Conservation (phyloP, 148 eudicot genomes). For the Camellia japonica region DNA sequence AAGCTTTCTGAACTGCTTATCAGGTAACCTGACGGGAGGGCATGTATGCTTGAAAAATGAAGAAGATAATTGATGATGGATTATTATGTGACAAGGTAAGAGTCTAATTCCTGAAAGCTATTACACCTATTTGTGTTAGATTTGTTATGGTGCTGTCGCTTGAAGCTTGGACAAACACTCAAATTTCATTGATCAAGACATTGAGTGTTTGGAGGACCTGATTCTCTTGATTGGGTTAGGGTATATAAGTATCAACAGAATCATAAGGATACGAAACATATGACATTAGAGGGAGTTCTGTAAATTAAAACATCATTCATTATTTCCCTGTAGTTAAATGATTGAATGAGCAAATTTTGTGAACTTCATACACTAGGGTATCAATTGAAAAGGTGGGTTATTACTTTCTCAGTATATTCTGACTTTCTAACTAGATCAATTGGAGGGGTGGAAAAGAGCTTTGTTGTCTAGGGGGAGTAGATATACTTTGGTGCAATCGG, state of each 20-base stretch:
- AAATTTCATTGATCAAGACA: background rate
- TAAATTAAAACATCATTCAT: background rate
- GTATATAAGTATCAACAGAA: background rate
- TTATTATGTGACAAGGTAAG: conserved; percentile 4
- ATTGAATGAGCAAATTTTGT: conserved; percentile 5
- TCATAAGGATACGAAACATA: background rate
- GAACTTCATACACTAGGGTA: background rate
- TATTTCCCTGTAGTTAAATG: background rate
- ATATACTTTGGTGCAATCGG: no score
- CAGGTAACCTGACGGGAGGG: conserved; percentile 1
- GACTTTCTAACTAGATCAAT: background rate
- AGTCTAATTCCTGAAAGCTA: background rate
- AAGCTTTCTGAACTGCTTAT: background rate
- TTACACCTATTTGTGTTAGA: background rate
- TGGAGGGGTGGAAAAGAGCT: no score
- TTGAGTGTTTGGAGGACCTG: background rate
- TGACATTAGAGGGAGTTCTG: background rate
- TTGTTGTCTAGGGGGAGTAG: no score
- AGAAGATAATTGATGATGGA: background rate
- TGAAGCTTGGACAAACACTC: background rate
- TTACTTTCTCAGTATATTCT: background rate
- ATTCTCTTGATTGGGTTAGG: background rate
- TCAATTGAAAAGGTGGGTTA: background rate
- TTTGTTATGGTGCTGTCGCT: background rate
- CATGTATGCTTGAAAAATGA: background rate